These are phyloP conservation scores for Triticum monococcum DNA, from an alignment of 176 grass and related monocot species.

Conservation along the genomic window DNA sequence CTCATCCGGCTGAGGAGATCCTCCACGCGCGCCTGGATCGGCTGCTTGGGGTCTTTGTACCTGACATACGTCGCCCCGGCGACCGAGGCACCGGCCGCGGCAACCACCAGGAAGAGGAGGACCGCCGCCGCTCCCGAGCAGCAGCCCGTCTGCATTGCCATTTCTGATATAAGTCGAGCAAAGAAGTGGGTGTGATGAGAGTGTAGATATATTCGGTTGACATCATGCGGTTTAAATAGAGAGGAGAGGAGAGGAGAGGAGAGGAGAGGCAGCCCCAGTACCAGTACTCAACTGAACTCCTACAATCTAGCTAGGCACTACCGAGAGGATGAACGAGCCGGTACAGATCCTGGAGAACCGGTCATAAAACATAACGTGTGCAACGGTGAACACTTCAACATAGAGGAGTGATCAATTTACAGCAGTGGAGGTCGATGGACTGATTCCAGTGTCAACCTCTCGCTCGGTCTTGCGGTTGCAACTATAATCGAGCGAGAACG, in stretches of 20 bases:
- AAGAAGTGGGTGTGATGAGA: not conserved
- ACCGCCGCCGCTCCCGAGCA: not conserved
- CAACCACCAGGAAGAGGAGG: constrained; percentile 18
- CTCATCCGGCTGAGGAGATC: constrained; percentile 69
- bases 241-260: not conserved
- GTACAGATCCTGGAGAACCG: not conserved
- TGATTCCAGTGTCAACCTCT: no score
- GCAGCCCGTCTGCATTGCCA: not conserved
- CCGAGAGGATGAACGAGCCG: not conserved
- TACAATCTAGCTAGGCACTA: not conserved
- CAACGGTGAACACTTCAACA: no score
- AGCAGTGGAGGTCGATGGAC: no score
- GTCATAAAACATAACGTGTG: not conserved
- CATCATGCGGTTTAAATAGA: not conserved
- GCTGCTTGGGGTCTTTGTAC: constrained; percentile 63
- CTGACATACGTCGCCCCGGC: constrained; percentile 26
- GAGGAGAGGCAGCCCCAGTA: not conserved
- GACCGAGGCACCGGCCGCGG: not conserved
- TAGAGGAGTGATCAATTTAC: no score
- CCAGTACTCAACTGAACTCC: not conserved
- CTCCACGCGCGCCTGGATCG: constrained; percentile 46
- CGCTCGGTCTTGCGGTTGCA: no score
- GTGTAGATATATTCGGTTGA: no score
- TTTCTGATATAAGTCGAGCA: not conserved
- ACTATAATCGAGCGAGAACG: no score